Evolutionary conservation across 768 basidiomycete genomes (phyloP), one percentile per base, ranked within the genome.

Genomic region (Boletus tomentosulus): DNA sequence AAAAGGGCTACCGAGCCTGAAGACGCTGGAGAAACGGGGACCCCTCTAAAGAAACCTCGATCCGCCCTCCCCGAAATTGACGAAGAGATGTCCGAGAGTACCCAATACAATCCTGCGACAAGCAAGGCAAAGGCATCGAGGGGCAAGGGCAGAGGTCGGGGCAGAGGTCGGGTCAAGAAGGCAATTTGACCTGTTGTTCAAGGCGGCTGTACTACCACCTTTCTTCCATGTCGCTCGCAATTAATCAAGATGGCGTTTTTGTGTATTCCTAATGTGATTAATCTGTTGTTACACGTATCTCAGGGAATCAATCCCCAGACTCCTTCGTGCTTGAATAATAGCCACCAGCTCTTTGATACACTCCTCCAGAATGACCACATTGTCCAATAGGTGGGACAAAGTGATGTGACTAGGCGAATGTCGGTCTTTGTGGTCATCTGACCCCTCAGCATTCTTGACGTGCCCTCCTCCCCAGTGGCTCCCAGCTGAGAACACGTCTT

Each of bases 281-380:
- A 42, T 31, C 27, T 39, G 15, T 43, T 46, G 19, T 71, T 74
- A 91, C 61, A 92, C 65, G 65, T 89, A 92, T 60, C 87, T 82
- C 57, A 92, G 71, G 24, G 83, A 77, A 71, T 95, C 92, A 57
- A 95, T 88, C 9, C 93, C 93, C 50, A 95, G 71, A 70, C 84
- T 86, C 56, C 89, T 76, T 54, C 92, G 76, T 15, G 89, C 91
- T 70, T 91, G 86, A 48, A 94, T 81, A 58, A 93, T 86, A 13
- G 91, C 89, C 13, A 84, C 84, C 33, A 94, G 74, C 69, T 98
- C 96, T 73, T 98, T 98, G 65, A 98, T 87, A 56, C 86, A 88
- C 70, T 98, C 96, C 71, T 98, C 96, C 57, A 98, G 67, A 38
- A 98, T 85, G 30, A 98, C 93, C 30, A 95, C 87, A 65, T 98